Evolutionary conservation across 2,329 filamentous ascomycete species (phyloP), one percentile per base, ranked within the genome.

Genomic region (Aspergillus sp.): DNA sequence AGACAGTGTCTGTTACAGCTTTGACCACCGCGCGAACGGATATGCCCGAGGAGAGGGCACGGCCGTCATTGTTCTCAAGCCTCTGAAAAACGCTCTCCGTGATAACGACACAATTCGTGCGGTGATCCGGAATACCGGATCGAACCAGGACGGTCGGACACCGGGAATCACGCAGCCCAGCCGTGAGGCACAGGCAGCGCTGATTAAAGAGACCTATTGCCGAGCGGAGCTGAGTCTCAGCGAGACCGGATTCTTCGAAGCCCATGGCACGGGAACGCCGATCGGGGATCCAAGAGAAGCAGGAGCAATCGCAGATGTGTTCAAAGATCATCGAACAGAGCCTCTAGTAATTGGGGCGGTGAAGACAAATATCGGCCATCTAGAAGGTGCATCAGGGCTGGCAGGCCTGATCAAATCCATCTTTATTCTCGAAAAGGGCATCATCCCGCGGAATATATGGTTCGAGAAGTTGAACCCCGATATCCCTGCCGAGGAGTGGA

Each of bases 351-450:
- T 59, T 46, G 63, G 62, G 10, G 66, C 65, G 0, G 58, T 65
- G 6, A 67, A 66, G 53, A 59, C 63, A 11, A 67, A 67, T 47
- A 59, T 67, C 12, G 68, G 66, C 10, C 65, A 67, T 49, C 16
- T 63, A 2, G 65, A 67, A 45, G 73, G 73, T 16, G 74, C 73
- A 4, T 73, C 71, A 56, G 77, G 76, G 16, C 63, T 79, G 46
- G 70, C 73, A 5, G 70, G 69, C 0, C 55, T 79, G 2, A 79
- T 81, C 56, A 81, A 81, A 58, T 67, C 73, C 3, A 69, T 73
- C 0, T 58, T 81, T 61, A 74, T 78, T 65, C 62, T 82, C 2
- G 78, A 81, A 60, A 75, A 75, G 51, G 75, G 74, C 0, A 73
- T 78, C 11, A 74, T 81, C 12, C 70, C 76, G 14, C 77, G 79